These are phyloP conservation scores for Suhomyces choctaworum DNA, from an alignment of 1,139 yeast genomes.

Conservation along the genomic window DNA sequence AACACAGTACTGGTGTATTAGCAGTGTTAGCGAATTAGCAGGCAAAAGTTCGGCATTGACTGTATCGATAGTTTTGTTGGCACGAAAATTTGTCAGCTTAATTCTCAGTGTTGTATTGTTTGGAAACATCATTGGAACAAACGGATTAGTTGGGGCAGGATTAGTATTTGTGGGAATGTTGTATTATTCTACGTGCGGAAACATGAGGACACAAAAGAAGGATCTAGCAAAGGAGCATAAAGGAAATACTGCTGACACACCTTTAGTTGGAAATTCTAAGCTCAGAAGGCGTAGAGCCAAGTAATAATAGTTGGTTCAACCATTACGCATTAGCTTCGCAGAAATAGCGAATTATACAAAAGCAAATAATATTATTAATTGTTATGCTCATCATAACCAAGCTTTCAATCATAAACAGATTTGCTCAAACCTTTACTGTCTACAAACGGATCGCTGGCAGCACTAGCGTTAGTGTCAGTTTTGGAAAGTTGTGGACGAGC, in stretches of 20 bases:
- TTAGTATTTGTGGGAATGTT: constrained; percentile 57
- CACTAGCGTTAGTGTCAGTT: constrained; percentile 29
- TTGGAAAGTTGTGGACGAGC: constrained; percentile 18
- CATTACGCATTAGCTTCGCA: too few relatives aligned
- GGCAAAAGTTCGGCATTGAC: constrained; percentile 60
- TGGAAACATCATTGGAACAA: constrained; percentile 42
- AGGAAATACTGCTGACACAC: too few relatives aligned
- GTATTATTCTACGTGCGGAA: constrained; percentile 32
- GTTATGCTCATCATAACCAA: too few relatives aligned
- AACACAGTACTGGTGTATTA: constrained; percentile 64
- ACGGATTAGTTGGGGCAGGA: constrained; percentile 47
- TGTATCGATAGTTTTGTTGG: constrained; percentile 56
- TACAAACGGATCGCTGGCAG: constrained; percentile 67
- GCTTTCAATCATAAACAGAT: constrained; percentile 20
- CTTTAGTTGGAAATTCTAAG: too few relatives aligned
- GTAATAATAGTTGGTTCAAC: too few relatives aligned
- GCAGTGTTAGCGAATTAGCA: constrained; percentile 66
- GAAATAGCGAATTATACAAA: too few relatives aligned
- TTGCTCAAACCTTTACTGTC: constrained; percentile 53
- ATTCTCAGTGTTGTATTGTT: constrained; percentile 52
- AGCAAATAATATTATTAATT: too few relatives aligned
- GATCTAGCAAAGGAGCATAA: too few relatives aligned
- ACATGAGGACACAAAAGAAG: too few relatives aligned
- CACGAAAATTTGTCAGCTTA: constrained; percentile 63
- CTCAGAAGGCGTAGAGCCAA: background rate